These are phyloP conservation scores for Lophiostoma macrostomum DNA, from an alignment of 495 filamentous ascomycete species.

Conservation along the genomic window DNA sequence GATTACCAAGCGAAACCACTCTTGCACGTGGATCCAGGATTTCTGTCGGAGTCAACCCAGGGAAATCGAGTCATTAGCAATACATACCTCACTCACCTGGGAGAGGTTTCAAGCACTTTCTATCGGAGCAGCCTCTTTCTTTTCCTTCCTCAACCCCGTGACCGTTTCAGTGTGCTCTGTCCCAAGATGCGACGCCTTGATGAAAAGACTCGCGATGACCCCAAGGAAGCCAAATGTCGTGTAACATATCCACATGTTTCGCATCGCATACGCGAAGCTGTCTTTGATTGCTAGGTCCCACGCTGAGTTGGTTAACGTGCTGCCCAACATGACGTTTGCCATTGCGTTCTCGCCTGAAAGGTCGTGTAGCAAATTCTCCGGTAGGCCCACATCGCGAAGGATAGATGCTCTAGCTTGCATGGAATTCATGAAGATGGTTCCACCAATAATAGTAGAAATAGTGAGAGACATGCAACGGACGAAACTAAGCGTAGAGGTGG, in stretches of 20 bases:
- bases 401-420: slow-evolving; percentile 47
- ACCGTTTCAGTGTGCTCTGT: slow-evolving; percentile 62
- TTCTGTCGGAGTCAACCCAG: no score
- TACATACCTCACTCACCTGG: no score
- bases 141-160: slow-evolving; percentile 45
- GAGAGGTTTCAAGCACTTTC: no score
- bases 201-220: slow-evolving; percentile 53
- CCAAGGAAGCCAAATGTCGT: slow-evolving; percentile 50
- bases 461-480: slow-evolving; percentile 37
- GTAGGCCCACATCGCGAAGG: slow-evolving; percentile 50
- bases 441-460: slow-evolving; percentile 40
- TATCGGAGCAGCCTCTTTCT: no score
- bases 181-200: slow-evolving; percentile 51
- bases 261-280: slow-evolving; percentile 59
- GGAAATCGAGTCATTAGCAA: no score
- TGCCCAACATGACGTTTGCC: slow-evolving; percentile 51
- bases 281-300: slow-evolving; percentile 50
- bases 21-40: no score
- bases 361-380: slow-evolving; percentile 37
- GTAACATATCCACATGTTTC: slow-evolving; percentile 62
- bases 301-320: slow-evolving; percentile 43
- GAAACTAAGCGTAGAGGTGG: slow-evolving; percentile 38
- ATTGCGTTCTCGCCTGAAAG: slow-evolving; percentile 51
- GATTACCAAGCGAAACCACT: no score
- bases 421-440: slow-evolving; percentile 51